Conservation (phyloP, 2,329 filamentous ascomycete species). For the Pezicula rhizophila region DNA sequence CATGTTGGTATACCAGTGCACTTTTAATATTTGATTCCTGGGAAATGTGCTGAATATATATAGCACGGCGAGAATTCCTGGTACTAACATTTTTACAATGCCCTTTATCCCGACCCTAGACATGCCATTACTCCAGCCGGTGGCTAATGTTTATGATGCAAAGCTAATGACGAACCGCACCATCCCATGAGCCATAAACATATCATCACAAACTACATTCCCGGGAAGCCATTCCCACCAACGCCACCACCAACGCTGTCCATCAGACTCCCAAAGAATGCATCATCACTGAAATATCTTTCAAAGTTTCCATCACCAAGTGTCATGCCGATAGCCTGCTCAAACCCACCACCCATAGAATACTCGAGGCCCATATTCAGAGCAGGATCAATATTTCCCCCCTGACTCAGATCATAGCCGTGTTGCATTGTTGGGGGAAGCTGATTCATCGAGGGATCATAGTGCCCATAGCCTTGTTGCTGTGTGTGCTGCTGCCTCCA, state of each 20-base stretch:
- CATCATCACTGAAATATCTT: slow-evolving; percentile 24
- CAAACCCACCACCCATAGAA: slow-evolving; percentile 25
- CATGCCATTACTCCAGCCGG: no score
- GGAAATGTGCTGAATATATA: no score
- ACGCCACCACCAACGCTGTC: slow-evolving; percentile 16
- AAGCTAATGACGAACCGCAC: no score
- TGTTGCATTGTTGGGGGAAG: slow-evolving; percentile 6
- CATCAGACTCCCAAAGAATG: slow-evolving; percentile 23
- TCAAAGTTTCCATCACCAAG: slow-evolving; percentile 25
- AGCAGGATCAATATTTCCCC: slow-evolving; percentile 23
- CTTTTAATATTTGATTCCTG: no score
- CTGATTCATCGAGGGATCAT: slow-evolving; percentile 15
- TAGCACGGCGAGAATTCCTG: no score
- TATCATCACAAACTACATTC: no score
- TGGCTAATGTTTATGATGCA: no score
- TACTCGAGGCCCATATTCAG: slow-evolving; percentile 23
- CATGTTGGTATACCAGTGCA: no score
- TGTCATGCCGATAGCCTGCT: slow-evolving; percentile 27
- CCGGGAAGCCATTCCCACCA: slow-evolving; percentile 10
- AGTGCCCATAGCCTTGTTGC: slow-evolving; percentile 9
- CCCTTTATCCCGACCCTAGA: no score
- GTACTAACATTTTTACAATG: no score
- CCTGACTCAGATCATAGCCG: slow-evolving; percentile 9
- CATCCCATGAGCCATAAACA: no score
- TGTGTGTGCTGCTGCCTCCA: slow-evolving; percentile 15